A percentile compares a stretch with the other conserved stretches of the same genome.
phyloP scores from a whole-genome alignment of 768 basidiomycete genomes.

The Russula vinacea region DNA sequence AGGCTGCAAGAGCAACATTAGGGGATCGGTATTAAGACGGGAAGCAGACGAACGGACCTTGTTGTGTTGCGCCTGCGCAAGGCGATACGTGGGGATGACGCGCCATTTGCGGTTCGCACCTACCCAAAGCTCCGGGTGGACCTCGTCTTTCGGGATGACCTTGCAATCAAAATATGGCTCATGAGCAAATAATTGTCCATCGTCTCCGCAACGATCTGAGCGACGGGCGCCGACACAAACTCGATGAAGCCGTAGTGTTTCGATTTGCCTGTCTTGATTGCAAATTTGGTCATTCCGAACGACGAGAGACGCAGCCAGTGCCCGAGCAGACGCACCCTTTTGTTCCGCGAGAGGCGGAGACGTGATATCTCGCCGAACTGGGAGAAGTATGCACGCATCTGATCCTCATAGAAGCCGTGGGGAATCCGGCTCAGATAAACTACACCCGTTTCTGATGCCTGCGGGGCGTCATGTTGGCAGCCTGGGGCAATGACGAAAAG shows the following conservation, averaged over 20 bases:
- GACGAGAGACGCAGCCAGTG: neutral
- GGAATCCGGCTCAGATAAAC: constrained; percentile 88
- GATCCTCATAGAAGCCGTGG: constrained; percentile 96
- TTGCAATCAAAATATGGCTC: constrained; percentile 93
- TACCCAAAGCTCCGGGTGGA: constrained; percentile 93
- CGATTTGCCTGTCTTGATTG: constrained; percentile 78
- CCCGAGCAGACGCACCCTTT: constrained; percentile 55
- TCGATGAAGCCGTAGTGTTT: constrained; percentile 98
- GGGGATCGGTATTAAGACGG: neutral
- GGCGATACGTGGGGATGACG: constrained; percentile 64
- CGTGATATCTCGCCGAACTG: constrained; percentile 93
- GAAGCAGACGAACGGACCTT: constrained; percentile 50
- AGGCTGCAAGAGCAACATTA: constrained; percentile 43
- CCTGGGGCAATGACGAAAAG: neutral
- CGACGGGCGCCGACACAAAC: constrained; percentile 84
- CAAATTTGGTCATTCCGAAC: neutral
- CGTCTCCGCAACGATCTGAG: constrained; percentile 93
- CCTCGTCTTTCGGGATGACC: constrained; percentile 80
- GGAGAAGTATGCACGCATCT: constrained; percentile 87
- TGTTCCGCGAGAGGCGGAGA: constrained; percentile 87
- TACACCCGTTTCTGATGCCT: constrained; percentile 75
- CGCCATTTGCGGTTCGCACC: constrained; percentile 96
- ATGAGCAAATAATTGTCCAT: constrained; percentile 98
- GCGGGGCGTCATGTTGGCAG: neutral
- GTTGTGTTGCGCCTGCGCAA: constrained; percentile 74